Evolutionary conservation across 805 yeast species (phyloP), one percentile per base, ranked within the genome.

Genomic region (Wickerhamiella azymoides): DNA sequence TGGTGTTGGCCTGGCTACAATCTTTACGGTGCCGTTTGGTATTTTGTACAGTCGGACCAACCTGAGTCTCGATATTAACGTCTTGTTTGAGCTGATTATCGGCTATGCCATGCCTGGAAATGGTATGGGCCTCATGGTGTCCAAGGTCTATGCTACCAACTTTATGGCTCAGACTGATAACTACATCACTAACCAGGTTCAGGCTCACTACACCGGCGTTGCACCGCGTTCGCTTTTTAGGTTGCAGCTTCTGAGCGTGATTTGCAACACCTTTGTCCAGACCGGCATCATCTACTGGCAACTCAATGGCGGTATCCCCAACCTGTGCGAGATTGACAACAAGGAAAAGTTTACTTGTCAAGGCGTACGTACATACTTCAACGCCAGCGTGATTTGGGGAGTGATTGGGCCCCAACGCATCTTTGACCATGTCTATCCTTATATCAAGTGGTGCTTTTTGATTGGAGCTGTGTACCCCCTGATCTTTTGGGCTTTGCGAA

Each of bases 161-260:
- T 76, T 77, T 49, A 79, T 74, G 55, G 71, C 73, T 35, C 82
- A 77, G 61, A 80, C 82, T 10, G 74, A 77, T 49, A 70, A 66
- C 56, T 77, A 72, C 58, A 71, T 76, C 43, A 71, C 72, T 57
- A 74, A 74, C 54, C 62, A 61, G 50, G 74, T 74, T 53, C 60
- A 68, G 62, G 77, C 72, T 0, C 82, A 76, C 58, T 77, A 77
- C 55, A 60, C 72, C 19, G 75, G 74, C 50, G 62, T 77, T 19
- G 76, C 81, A 1, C 82, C 82, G 10, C 63, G 73, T 54, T 71
- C 81, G 0, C 59, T 75, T 27, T 77, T 76, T 63, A 65, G 75
- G 53, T 70, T 64, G 32, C 74, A 61, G 52, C 53, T 66, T 46
- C 53, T 60, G 36, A 65, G 58, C 5, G 54, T 58, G 19, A 40